Percentiles rank a stretch among this genome's conserved stretches.
Evolutionary conservation across 129 eudicot genomes (phyloP).

Genomic region (Logfia minima): DNA sequence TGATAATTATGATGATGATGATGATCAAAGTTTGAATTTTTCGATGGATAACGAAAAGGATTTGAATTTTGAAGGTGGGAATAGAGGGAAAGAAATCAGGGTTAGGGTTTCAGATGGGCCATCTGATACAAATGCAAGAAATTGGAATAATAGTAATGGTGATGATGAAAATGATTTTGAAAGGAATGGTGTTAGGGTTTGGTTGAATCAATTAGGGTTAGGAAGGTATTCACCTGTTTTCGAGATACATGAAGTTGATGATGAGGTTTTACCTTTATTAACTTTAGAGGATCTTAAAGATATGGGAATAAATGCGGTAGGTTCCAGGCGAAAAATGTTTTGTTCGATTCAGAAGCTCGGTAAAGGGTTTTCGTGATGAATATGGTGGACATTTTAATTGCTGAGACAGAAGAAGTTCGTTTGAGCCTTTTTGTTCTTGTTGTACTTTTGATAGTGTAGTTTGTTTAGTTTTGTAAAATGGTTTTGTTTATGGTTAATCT

Average conservation of each 20-base stretch:
- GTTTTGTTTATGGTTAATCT: constrained; percentile 28
- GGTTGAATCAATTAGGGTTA: constrained; percentile 63
- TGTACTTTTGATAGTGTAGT: constrained; percentile 27
- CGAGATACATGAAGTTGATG: constrained; percentile 80
- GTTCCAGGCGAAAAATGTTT: constrained; percentile 67
- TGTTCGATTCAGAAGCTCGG: constrained; percentile 63
- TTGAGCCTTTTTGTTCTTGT: constrained; percentile 35
- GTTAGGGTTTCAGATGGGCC: constrained; percentile 58
- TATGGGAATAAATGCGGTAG: constrained; percentile 78
- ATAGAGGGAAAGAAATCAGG: constrained; percentile 27
- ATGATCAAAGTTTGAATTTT: constrained; percentile 45
- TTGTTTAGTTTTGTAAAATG: constrained; percentile 26
- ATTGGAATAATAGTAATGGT: constrained; percentile 25
- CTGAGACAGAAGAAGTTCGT: constrained; percentile 23
- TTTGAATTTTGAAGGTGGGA: constrained; percentile 17
- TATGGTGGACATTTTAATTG: constrained; percentile 15
- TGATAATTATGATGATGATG: constrained; percentile 32
- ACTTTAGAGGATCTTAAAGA: constrained; percentile 72
- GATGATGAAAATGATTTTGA: constrained; percentile 20
- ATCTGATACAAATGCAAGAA: constrained; percentile 45
- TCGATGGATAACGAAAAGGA: constrained; percentile 42
- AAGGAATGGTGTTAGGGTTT: constrained; percentile 59
- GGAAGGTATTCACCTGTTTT: constrained; percentile 63
- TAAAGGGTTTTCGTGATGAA: constrained; percentile 57
- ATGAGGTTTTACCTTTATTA: constrained; percentile 60